Conservation (phyloP, 2,329 filamentous ascomycete genomes). For the Colletotrichum tofieldiae region DNA sequence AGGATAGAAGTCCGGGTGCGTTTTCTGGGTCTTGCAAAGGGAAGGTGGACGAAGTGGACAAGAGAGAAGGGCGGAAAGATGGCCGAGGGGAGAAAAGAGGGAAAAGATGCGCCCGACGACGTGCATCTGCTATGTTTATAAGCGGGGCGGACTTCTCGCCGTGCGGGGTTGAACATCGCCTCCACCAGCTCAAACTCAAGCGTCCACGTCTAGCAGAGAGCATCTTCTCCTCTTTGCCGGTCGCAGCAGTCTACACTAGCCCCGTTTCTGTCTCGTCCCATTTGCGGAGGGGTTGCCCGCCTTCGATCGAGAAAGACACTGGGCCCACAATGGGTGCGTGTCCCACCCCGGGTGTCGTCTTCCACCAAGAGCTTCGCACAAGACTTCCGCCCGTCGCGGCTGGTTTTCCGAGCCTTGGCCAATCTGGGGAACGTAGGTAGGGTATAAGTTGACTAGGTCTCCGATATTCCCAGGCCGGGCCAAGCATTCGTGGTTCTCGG, state of each 20-base stretch:
- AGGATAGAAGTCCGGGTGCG: constrained; percentile 35
- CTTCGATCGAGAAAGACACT: neutral
- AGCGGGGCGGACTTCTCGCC: constrained; percentile 43
- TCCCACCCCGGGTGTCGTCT: constrained; percentile 33
- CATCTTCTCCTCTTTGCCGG: neutral
- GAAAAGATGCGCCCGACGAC: constrained; percentile 26
- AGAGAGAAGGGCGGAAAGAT: constrained; percentile 36
- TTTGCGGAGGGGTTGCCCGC: constrained; percentile 4
- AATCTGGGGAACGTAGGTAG: constrained; percentile 18
- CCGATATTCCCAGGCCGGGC: constrained; percentile 18
- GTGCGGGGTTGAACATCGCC: constrained; percentile 35
- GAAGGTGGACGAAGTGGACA: constrained; percentile 38
- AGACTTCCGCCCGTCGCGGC: constrained; percentile 9
- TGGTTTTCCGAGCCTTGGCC: constrained; percentile 21
- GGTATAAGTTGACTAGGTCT: constrained; percentile 38
- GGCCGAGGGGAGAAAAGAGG: constrained; percentile 38
- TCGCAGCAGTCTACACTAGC: neutral
- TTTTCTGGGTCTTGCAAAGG: constrained; percentile 35
- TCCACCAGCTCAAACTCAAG: constrained; percentile 21
- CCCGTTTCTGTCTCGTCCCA: constrained; percentile 9
- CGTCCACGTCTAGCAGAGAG: constrained; percentile 6
- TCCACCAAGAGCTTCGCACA: constrained; percentile 6
- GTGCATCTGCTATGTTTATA: constrained; percentile 40
- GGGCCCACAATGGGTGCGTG: neutral
- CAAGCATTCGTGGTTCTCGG: constrained; percentile 12